Conservation (phyloP, 164 flowering plant species). For the Sedum album region DNA sequence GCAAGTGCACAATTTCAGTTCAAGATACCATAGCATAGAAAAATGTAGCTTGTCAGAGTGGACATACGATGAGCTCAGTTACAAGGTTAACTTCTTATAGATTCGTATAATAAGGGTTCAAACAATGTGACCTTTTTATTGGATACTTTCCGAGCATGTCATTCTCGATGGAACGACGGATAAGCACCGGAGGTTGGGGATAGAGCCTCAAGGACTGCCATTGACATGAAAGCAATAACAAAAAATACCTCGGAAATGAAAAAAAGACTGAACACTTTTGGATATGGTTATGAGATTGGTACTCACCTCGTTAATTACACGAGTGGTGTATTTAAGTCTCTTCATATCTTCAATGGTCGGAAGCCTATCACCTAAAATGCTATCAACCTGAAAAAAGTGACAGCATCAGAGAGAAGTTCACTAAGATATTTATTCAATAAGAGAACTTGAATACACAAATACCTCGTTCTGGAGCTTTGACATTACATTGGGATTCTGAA, state of each 20-base stretch:
- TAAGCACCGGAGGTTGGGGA: slow-evolving; percentile 93
- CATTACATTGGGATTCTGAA: slow-evolving; percentile 79
- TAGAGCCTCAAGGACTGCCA: slow-evolving; percentile 85
- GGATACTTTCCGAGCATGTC: slow-evolving; percentile 78
- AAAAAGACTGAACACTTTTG: not conserved
- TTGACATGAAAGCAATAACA: not conserved
- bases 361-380: slow-evolving; percentile 74
- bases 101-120: not conserved
- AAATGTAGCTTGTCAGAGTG: not conserved
- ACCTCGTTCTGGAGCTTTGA: slow-evolving; percentile 93
- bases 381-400: slow-evolving; percentile 55
- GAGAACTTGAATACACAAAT: not conserved
- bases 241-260: not conserved
- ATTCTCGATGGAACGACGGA: slow-evolving; percentile 77
- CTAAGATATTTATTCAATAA: not conserved
- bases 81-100: not conserved
- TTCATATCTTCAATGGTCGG: slow-evolving; percentile 93
- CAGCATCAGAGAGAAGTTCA: not conserved
- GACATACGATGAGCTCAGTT: not conserved
- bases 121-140: slow-evolving; percentile 49
- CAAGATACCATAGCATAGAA: not conserved
- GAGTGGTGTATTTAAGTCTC: slow-evolving; percentile 79
- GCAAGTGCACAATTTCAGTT: not conserved
- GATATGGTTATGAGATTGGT: not conserved
- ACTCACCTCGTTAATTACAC: slow-evolving; percentile 89